Evolutionary conservation across 495 filamentous ascomycete genomes (phyloP), one percentile per base, ranked within the genome.

Genomic region (Penicillium riverlandense): DNA sequence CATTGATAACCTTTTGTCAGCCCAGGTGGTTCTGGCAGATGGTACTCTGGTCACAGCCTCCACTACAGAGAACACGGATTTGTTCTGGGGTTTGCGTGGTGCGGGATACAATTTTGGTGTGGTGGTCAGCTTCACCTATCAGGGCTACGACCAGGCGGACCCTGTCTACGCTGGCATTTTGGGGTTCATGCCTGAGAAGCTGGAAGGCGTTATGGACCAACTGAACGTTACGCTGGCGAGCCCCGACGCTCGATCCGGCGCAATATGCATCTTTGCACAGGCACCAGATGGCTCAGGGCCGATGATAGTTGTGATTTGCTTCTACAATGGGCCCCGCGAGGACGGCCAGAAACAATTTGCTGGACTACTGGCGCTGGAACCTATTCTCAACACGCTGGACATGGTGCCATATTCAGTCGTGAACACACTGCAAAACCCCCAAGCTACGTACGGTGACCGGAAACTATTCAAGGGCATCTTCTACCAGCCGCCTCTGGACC

Each of bases 1-100:
- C 0, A 70, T 77, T 45, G 77, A 80, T 59, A 74, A 71, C 46
- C 63, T 80, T 1, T 48, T 79, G 8, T 61, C 62, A 6, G 69
- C 63, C 9, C 51, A 63, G 13, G 62, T 80, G 7, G 76, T 79
- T 1, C 62, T 77, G 3, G 75, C 76, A 5, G 66, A 78, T 40
- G 76, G 75, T 1, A 37, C 40, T 29, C 55, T 72, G 30, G 56
- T 69, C 10, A 64, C 50, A 1, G 67, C 70, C 3, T 70, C 67
- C 32, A 40, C 51, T 15, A 47, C 45, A 4, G 63, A 72, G 38
- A 49, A 75, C 42, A 12, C 40, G 1, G 72, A 76, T 31, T 53
- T 76, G 16, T 74, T 75, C 45, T 76, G 69, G 69, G 72, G 61
- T 1, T 41, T 76, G n/a, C 61, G 66, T 11, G 72, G 70, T 7